Conservation (phyloP, 805 yeast species). For the Yarrowia sp. region DNA sequence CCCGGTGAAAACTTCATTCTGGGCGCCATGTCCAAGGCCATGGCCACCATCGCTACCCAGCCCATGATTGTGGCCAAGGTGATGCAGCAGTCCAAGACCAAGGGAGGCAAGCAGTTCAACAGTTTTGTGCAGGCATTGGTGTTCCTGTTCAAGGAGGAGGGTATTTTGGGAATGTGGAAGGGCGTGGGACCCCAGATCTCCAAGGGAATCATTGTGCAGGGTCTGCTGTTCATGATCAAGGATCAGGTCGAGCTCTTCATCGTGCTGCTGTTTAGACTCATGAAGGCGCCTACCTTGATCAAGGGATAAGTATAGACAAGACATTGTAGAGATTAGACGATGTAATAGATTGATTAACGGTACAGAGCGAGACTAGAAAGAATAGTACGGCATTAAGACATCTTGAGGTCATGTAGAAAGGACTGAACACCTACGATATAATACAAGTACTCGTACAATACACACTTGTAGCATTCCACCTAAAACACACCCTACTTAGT, state of each 20-base stretch:
- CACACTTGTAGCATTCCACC: too few species aligned
- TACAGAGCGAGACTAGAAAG: too few species aligned
- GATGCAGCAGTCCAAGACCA: conserved; percentile 64
- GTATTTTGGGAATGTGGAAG: conserved; percentile 70
- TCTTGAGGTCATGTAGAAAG: too few species aligned
- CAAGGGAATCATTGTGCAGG: conserved; percentile 86
- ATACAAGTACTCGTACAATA: too few species aligned
- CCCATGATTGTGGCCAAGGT: conserved; percentile 87
- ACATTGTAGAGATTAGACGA: conserved; percentile 32
- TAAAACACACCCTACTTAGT: too few species aligned
- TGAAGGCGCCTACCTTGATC: conserved; percentile 37
- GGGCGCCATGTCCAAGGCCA: conserved; percentile 80
- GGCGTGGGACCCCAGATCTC: conserved; percentile 80
- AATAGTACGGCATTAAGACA: too few species aligned
- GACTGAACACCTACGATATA: too few species aligned
- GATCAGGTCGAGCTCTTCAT: conserved; percentile 60
- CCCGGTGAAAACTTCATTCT: conserved; percentile 71
- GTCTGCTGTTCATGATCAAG: conserved; percentile 79
- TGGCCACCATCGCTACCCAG: conserved; percentile 82
- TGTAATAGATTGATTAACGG: conserved; percentile 24
- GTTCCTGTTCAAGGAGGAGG: conserved; percentile 69
- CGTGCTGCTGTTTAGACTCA: conserved; percentile 44
- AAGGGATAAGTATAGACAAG: conserved; percentile 12
- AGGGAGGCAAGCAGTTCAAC: conserved; percentile 53
- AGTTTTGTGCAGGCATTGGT: conserved; percentile 68